phyloP scores from a whole-genome alignment of 2,329 filamentous ascomycete genomes.

The Xylaria sp. region DNA sequence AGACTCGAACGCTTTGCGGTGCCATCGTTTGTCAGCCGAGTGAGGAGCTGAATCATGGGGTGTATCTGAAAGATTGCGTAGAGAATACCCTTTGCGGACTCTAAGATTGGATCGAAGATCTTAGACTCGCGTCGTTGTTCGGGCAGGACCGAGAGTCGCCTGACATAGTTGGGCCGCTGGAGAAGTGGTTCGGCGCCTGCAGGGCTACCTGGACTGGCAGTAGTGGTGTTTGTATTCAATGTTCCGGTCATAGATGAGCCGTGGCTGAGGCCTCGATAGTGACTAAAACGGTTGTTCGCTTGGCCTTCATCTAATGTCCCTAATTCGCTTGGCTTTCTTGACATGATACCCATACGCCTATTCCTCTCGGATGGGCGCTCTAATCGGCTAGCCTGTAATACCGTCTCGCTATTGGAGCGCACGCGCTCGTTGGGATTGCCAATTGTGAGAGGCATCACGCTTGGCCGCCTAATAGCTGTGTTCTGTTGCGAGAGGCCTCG shows the following conservation, averaged over 20 bases:
- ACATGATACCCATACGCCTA: slow-evolving; percentile 72
- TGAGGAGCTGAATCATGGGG: slow-evolving; percentile 73
- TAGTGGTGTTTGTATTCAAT: slow-evolving; percentile 50
- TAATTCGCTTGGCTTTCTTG: slow-evolving; percentile 69
- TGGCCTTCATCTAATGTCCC: slow-evolving; percentile 72
- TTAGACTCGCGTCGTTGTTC: slow-evolving; percentile 72
- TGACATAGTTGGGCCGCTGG: slow-evolving; percentile 71
- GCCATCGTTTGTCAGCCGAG: slow-evolving; percentile 69
- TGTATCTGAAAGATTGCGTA: slow-evolving; percentile 76
- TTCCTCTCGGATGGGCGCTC: slow-evolving; percentile 66
- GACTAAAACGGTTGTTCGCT: slow-evolving; percentile 72
- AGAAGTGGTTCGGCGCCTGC: slow-evolving; percentile 62
- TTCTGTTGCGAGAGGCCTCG: slow-evolving; percentile 78
- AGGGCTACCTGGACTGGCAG: slow-evolving; percentile 68
- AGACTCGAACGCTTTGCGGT: slow-evolving; percentile 71
- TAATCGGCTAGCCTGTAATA: slow-evolving; percentile 60
- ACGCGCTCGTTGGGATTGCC: slow-evolving; percentile 75
- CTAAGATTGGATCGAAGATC: slow-evolving; percentile 69
- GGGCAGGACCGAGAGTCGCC: slow-evolving; percentile 71
- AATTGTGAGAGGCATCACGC: slow-evolving; percentile 76
- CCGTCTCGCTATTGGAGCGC: slow-evolving; percentile 73
- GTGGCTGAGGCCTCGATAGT: slow-evolving; percentile 74
- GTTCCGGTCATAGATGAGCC: slow-evolving; percentile 74
- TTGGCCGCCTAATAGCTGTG: slow-evolving; percentile 72
- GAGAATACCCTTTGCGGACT: slow-evolving; percentile 73